phyloP scores from a whole-genome alignment of 148 eudicot species.

The Fagopyrum esculentum region DNA sequence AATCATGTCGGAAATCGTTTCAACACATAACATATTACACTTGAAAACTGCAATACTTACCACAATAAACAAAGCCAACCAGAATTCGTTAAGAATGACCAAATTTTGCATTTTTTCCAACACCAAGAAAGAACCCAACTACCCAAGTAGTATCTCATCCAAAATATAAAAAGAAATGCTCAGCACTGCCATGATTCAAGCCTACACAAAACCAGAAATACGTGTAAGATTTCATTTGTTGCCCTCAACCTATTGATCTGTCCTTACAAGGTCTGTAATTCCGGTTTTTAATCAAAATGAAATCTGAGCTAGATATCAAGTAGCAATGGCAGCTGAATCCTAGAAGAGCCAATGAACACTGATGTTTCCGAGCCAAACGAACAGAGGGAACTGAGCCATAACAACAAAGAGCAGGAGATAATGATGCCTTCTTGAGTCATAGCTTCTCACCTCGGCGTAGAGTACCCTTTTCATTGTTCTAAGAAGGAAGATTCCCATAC shows the following conservation, averaged over 20 bases:
- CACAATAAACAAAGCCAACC: too few relatives aligned
- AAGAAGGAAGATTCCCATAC: conserved; percentile 73
- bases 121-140: too few relatives aligned
- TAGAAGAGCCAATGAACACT: conserved; percentile 59
- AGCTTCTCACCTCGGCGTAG: conserved; percentile 62
- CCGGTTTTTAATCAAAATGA: background rate
- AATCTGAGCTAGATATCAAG: background rate
- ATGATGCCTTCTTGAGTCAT: conserved; percentile 63
- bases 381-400: conserved; percentile 68
- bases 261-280: background rate
- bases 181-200: background rate
- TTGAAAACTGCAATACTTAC: too few relatives aligned
- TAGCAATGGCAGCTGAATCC: background rate
- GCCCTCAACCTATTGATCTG: background rate
- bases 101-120: too few relatives aligned
- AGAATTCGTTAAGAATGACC: too few relatives aligned
- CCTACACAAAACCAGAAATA: background rate
- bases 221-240: background rate
- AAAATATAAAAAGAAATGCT: background rate
- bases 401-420: conserved; percentile 65
- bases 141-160: background rate
- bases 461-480: conserved; percentile 77
- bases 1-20: too few relatives aligned
- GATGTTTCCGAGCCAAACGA: conserved; percentile 67
- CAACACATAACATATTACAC: too few relatives aligned